Conservation (phyloP, 2,329 filamentous ascomycete genomes). For the Chalara sp. region DNA sequence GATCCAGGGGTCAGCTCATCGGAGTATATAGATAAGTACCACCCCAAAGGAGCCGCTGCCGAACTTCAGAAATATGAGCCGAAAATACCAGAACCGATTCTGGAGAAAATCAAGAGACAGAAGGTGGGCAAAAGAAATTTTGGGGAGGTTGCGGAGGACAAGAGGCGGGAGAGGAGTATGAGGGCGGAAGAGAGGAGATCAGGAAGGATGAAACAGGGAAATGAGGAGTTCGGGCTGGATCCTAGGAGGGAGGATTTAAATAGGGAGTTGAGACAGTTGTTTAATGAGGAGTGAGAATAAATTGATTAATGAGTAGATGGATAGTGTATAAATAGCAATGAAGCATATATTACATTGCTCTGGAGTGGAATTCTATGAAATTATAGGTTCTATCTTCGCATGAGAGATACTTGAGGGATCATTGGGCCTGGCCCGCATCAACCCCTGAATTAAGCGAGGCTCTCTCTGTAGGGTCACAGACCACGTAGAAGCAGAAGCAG, state of each 20-base stretch:
- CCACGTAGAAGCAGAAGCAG: too few species aligned
- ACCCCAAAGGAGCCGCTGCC: conserved; percentile 3
- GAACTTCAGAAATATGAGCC: conserved; percentile 10
- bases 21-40: conserved; percentile 15
- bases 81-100: conserved; percentile 12
- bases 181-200: not conserved
- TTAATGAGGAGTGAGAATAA: conserved; percentile 10
- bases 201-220: not conserved
- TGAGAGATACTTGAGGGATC: too few species aligned
- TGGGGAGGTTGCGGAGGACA: not conserved
- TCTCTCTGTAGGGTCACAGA: too few species aligned
- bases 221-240: conserved; percentile 7
- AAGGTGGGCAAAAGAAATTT: conserved; percentile 5
- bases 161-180: not conserved
- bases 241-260: conserved; percentile 13
- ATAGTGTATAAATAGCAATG: too few species aligned
- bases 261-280: conserved; percentile 17
- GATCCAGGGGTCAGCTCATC: conserved; percentile 1
- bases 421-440: too few species aligned
- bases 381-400: too few species aligned
- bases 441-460: too few species aligned
- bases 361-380: too few species aligned
- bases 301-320: too few species aligned
- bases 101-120: conserved; percentile 19
- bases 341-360: too few species aligned